Percentiles rank a stretch among this genome's conserved stretches.
Evolutionary conservation across 208 protist genomes (phyloP).

Genomic region (Crithidia brevicula): DNA sequence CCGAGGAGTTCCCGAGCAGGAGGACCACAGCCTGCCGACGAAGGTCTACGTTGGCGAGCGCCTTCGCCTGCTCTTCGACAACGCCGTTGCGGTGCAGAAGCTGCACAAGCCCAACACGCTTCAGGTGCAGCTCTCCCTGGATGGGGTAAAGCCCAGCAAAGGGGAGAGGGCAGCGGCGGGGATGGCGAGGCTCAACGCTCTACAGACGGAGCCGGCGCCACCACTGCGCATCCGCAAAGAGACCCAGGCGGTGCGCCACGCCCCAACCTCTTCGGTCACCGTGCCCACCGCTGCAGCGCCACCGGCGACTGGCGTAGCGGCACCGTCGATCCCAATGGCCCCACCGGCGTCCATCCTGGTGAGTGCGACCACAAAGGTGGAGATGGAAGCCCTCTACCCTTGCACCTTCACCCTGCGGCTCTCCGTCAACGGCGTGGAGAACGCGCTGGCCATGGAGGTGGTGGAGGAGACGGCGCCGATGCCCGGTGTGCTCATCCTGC

Average conservation of each 20-base stretch:
- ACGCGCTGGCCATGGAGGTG: slow-evolving; percentile 59
- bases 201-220: slow-evolving; percentile 14
- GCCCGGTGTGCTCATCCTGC: slow-evolving; percentile 79
- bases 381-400: slow-evolving; percentile 37
- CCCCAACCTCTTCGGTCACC: not conserved
- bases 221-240: slow-evolving; percentile 28
- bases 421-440: slow-evolving; percentile 47
- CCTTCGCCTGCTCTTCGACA: slow-evolving; percentile 62
- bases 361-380: slow-evolving; percentile 36
- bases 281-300: not conserved
- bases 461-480: slow-evolving; percentile 37
- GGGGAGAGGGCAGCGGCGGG: not conserved
- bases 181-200: slow-evolving; percentile 6
- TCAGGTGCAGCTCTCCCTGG: slow-evolving; percentile 15
- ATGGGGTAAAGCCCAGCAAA: slow-evolving; percentile 7
- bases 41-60: slow-evolving; percentile 67
- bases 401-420: slow-evolving; percentile 48
- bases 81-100: slow-evolving; percentile 36
- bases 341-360: slow-evolving; percentile 9
- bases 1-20: slow-evolving; percentile 58
- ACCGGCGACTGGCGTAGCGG: not conserved
- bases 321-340: slow-evolving; percentile 1
- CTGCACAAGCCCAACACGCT: slow-evolving; percentile 9
- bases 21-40: slow-evolving; percentile 59
- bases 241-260: slow-evolving; percentile 13